Evolutionary conservation across 2,329 filamentous ascomycete genomes (phyloP), one percentile per base, ranked within the genome.

Genomic region (Monosporascus sp.): DNA sequence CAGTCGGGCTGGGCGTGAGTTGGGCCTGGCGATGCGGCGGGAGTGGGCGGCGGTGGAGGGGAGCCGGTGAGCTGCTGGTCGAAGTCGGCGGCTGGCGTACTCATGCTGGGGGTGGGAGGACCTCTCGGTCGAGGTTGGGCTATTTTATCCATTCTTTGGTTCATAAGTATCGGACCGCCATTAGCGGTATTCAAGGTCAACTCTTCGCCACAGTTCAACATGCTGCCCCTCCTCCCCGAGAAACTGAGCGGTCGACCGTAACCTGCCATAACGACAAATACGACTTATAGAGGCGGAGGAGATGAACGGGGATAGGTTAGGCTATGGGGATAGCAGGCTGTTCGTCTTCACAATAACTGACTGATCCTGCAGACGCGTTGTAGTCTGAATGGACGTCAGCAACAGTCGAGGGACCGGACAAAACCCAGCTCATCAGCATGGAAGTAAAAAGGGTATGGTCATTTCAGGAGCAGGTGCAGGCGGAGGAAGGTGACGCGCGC

Each of bases 71-170:
- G 70, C 57, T 80, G 77, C 66, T 84, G 80, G 51, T 86, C 82
- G 58, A 82, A 85, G 58, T 86, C 82, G 57, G 79, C 77, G 6
- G 81, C 82, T 0, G 82, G 83, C 11, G 83, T 86, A 50, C 76
- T 81, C 81, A 86, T 85, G 69, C 82, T 86, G 14, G 84, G 84
- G 2, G 84, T 87, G 20, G 84, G 84, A 7, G 84, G 84, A 0
- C 83, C 84, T 67, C 82, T 72, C 60, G 81, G 65, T 65, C 68
- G 71, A 7, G 73, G 69, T 59, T 80, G 78, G 3, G 73, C 68
- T 58, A 80, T 72, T 70, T 86, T 86, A 52, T 82, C 79, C 58
- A 80, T 69, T 54, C 74, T 71, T 38, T 76, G 73, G 62, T 73
- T 74, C 52, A 77, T 65, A 54, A 73, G 65, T 55, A 71, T 63